Evolutionary conservation across 2,329 filamentous ascomycete species (phyloP), one percentile per base, ranked within the genome.

Genomic region (Pseudogymnoascus sp.): DNA sequence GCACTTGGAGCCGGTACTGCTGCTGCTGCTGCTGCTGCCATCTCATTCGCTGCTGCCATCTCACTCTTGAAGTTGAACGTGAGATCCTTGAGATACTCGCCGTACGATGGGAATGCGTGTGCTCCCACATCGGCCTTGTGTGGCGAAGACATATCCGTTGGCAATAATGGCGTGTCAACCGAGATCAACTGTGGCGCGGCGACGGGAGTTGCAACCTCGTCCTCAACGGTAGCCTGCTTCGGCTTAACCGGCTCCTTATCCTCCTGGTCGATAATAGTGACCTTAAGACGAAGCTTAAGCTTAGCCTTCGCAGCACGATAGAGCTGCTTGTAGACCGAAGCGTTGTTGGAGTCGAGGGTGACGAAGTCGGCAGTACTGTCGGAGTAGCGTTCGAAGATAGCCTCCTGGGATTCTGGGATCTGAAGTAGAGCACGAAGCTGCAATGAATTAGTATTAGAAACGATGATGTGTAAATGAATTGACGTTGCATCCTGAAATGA

Each of bases 291-390:
- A 70, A 99, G 87, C 86, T 97, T 99, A 68, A 93, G 86, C 83
- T 99, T 99, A 39, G 95, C 95, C 81, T 97, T 99, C 68, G 95
- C 95, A 69, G 95, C 95, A 71, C 95, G 89, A 75, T 95, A 93
- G 45, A 99, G 87, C 75, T 97, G 95, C 81, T 97, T 97, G 82
- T 96, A 99, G 72, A 96, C 90, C 54, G 90, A 82, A 7, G 84
- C 78, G 73, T 96, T 96, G 73, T 81, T 81, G 66, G 86, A 80
- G 75, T 96, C 89, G 65, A 99, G 87, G 51, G 84, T 81, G 68
- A 97, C 84, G 76, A 89, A 97, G 68, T 86, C 81, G 54, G 83
- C 88, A 68, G 91, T 90, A 68, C 92, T 97, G 77, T 99, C 95
- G 68, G 95, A 97, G 79, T 92, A 99, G 69, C 95, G 91, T 80